phyloP scores from a whole-genome alignment of 495 filamentous ascomycete species.

The Talaromyces stipitatus region DNA sequence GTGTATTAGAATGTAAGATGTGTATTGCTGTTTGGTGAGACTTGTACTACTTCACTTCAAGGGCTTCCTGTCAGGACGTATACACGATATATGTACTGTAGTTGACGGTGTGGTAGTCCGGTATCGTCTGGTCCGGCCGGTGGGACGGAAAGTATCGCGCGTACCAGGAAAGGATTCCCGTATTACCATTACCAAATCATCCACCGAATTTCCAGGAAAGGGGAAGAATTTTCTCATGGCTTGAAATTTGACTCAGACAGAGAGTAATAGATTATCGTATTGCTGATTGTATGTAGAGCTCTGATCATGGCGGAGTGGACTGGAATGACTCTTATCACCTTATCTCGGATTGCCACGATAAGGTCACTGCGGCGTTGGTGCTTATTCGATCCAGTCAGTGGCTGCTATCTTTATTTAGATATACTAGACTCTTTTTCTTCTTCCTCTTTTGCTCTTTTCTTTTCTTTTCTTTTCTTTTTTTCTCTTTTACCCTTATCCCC shows the following conservation, averaged over 20 bases:
- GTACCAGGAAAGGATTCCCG: background rate
- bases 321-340: background rate
- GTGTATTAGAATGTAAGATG: too few species aligned
- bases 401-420: background rate
- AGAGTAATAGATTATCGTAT: too few species aligned
- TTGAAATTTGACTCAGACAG: background rate
- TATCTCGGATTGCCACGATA: slow-evolving; percentile 5
- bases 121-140: background rate
- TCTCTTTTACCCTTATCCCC: background rate
- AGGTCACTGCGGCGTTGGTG: slow-evolving; percentile 3
- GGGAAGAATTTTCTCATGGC: too few species aligned
- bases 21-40: too few species aligned
- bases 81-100: too few species aligned
- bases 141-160: background rate
- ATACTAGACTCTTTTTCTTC: background rate
- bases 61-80: too few species aligned
- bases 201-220: too few species aligned
- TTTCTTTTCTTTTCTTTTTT: background rate
- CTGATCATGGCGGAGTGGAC: background rate
- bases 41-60: too few species aligned
- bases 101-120: background rate
- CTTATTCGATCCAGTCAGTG: background rate
- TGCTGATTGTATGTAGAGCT: too few species aligned
- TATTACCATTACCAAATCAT: background rate
- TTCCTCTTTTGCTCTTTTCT: background rate